Conservation (phyloP, 225 moss, liverwort and hornwort species). For the Anthoceros angustus region DNA sequence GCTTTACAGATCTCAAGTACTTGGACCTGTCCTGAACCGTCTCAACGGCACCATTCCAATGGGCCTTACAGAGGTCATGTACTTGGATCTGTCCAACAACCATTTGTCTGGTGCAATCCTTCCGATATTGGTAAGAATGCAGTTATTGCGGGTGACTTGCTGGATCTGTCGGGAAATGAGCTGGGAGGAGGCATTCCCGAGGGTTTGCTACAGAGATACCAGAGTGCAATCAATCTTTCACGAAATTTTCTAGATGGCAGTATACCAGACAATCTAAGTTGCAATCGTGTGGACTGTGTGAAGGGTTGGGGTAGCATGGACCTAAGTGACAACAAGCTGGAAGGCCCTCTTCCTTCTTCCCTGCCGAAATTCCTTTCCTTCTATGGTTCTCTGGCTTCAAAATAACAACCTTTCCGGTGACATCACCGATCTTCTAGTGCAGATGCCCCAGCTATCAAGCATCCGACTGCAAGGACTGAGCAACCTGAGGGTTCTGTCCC, state of each 20-base stretch:
- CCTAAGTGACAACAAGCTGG: constrained; percentile 6
- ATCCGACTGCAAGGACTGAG: constrained; percentile 4
- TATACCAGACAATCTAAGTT: neutral
- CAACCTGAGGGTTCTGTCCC: constrained; percentile 18
- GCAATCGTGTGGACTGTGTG: neutral
- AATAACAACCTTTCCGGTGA: neutral
- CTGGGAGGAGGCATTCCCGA: neutral
- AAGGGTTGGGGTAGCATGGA: neutral
- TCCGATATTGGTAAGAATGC: neutral
- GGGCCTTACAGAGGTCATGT: neutral
- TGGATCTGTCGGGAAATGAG: neutral
- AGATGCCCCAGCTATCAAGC: neutral
- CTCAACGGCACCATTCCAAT: neutral
- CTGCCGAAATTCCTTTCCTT: neutral
- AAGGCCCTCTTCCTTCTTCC: constrained; percentile 5
- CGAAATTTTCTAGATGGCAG: constrained; percentile 1
- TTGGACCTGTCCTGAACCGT: neutral
- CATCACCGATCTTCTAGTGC: neutral
- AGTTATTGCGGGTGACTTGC: neutral
- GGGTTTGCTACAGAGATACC: neutral
- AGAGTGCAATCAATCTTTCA: neutral
- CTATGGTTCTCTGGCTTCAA: neutral
- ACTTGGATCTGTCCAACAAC: constrained; percentile 2
- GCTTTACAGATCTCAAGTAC: neutral
- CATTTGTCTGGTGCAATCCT: neutral